Base-by-base conservation (phyloP, 202 grass and related monocot species). In the Musa balbisiana region DNA sequence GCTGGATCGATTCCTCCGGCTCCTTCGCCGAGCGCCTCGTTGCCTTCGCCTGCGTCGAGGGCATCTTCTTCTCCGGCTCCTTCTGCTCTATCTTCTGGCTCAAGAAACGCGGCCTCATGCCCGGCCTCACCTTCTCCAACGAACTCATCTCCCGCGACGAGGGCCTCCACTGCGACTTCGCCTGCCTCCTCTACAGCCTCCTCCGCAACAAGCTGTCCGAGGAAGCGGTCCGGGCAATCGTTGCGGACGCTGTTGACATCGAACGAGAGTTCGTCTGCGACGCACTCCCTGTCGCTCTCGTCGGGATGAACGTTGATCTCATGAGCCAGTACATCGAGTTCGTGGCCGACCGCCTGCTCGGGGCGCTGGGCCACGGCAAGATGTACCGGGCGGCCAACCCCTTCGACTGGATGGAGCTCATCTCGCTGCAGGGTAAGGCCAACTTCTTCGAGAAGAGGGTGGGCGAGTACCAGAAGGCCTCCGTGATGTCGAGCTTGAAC, bases 161-260 rank as follows among this genome's bases (percentile, higher is more conserved):
- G 52, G 71, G 71, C 11, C 71, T 73, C 51, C 71, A 73, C 71
- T 73, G 71, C 22, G 71, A 73, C 52, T 73, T 73, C 12, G 71
- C 71, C 21, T 73, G 71, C 51, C 71, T 73, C 3, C 71, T 73
- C 51, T 73, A 54, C 52, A 6, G 20, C 52, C 51, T 73, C 12
- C 71, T 73, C 10, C 21, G 25, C 21, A 24, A 16, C 21, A 55
- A 73, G 51, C 52, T 73, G 10, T 11, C 51, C 11, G 52, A 73
- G 52, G 71, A 73, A 9, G 10, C 23, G 25, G 27, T 67, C 10
- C 2, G 2, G 27, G 23, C 9, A 8, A 67, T 67, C 65, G 26
- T 67, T 12, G 13, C 10, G 5, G 64, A 67, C 11, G 65, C 65
- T 0, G 65, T 67, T 11, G 65, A 67, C 24, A 67, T 67, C 3